These are phyloP conservation scores for Ustilago esculenta DNA, from an alignment of 1,284 basidiomycete species.

Conservation along the genomic window DNA sequence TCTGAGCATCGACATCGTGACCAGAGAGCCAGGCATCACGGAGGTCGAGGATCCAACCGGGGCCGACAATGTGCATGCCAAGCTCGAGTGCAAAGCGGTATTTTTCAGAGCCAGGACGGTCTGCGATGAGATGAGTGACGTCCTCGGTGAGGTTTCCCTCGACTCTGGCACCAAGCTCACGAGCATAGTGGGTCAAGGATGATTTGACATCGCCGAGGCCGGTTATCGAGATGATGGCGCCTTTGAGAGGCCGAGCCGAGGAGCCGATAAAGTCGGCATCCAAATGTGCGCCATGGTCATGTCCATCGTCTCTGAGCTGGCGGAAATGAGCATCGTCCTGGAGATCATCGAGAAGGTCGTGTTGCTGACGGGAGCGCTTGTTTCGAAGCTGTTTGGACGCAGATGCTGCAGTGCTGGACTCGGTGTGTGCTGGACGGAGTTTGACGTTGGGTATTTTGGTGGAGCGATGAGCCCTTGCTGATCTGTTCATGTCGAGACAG, in stretches of 20 bases:
- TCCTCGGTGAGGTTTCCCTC: conserved; percentile 78
- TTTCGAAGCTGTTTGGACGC: conserved; percentile 18
- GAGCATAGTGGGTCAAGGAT: conserved; percentile 77
- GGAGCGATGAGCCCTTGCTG: conserved; percentile 55
- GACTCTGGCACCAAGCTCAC: conserved; percentile 77
- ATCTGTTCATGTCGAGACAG: conserved; percentile 50
- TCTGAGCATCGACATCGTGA: conserved; percentile 75
- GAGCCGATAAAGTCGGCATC: conserved; percentile 55
- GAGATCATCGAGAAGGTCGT: conserved; percentile 38
- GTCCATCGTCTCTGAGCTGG: conserved; percentile 56
- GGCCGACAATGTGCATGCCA: conserved; percentile 77
- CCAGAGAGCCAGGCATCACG: conserved; percentile 79
- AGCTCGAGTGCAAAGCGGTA: conserved; percentile 81
- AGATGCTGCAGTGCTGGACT: conserved; percentile 2
- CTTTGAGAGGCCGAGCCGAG: conserved; percentile 73
- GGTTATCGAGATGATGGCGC: conserved; percentile 76
- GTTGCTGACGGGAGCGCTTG: conserved; percentile 9
- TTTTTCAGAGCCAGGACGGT: conserved; percentile 77
- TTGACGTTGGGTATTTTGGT: conserved; percentile 65
- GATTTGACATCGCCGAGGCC: conserved; percentile 75
- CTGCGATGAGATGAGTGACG: conserved; percentile 81
- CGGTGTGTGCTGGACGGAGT: conserved; percentile 50
- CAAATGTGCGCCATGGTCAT: conserved; percentile 58
- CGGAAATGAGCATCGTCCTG: conserved; percentile 59
- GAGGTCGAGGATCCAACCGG: conserved; percentile 77